Base-by-base conservation (phyloP, 2,329 filamentous ascomycete species). In the Pyrenophora seminiperda region DNA sequence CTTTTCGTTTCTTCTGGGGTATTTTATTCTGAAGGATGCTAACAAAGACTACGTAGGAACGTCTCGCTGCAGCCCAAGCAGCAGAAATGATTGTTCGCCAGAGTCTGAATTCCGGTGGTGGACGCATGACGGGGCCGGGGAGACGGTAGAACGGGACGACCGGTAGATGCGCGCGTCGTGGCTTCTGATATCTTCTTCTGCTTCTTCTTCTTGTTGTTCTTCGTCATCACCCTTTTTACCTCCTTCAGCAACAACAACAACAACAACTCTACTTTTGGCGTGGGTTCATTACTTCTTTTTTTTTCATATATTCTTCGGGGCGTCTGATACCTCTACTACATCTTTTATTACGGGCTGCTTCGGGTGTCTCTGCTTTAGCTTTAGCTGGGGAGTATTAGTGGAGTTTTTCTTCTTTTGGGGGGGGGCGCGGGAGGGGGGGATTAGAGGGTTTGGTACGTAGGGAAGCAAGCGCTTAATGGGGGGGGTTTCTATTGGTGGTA, bases 1-100 rank as follows among this genome's bases (percentile, higher is more conserved):
- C 24, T n/a, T 38, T n/a, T 3, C 37, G 3, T 27, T 17, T 2
- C 3, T 17, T 6, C 20, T 13, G n/a, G n/a, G n/a, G n/a, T n/a
- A n/a, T 44, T 11, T 4, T 22, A 6, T 3, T 7, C 1, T 20
- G 1, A 7, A 11, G 1, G 4, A 11, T 44, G 7, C 41, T 47
- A 31, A 43, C 27, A 5, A 5, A 6, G 5, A 18, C 15, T 17
- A 7, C 30, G 14, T 20, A 73, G 69, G 94, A 97, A 77, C 83
- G 94, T 58, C 84, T 97, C 68, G 90, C 91, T 4, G 92, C 93
- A 1, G 87, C 91, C 5, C 90, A 91, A 14, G 93, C 93, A 0
- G 94, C 94, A 3, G 92, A 96, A 66, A 85, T 92, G 74, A 99
- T 99, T 75, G 93, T 99, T 45, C 85, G 89, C 71, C 92, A 97